These are phyloP conservation scores for Penicillium sp. DNA, from an alignment of 2,329 filamentous ascomycete genomes.

Conservation along the genomic window DNA sequence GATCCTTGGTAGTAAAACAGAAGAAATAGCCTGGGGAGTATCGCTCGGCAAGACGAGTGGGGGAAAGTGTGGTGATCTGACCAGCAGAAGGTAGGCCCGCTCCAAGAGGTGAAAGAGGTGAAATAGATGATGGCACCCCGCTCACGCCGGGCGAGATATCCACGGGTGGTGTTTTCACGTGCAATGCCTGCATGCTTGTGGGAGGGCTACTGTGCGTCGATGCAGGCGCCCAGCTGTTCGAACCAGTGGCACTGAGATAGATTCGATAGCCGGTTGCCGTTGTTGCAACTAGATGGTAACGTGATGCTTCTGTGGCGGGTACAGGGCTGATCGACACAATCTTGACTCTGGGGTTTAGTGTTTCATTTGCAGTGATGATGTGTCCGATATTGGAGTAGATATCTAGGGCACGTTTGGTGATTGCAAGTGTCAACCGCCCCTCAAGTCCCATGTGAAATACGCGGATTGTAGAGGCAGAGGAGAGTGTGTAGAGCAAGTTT, in stretches of 20 bases:
- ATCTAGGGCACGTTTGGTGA: constrained; percentile 54
- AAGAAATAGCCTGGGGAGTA: constrained; percentile 91
- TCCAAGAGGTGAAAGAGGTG: constrained; percentile 28
- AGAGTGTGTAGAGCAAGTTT: constrained; percentile 87
- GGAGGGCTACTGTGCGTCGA: constrained; percentile 66
- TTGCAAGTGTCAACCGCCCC: constrained; percentile 52
- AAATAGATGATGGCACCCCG: constrained; percentile 11
- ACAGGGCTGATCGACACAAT: constrained; percentile 88
- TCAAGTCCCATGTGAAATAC: constrained; percentile 80
- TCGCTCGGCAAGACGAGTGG: constrained; percentile 45
- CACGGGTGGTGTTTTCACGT: constrained; percentile 86
- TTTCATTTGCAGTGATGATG: constrained; percentile 70
- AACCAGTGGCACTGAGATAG: constrained; percentile 85
- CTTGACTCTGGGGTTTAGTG: constrained; percentile 66
- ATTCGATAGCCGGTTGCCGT: constrained; percentile 88
- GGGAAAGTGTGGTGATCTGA: constrained; percentile 47
- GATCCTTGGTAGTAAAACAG: constrained; percentile 70
- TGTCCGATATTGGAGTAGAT: constrained; percentile 75
- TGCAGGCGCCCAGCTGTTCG: constrained; percentile 55
- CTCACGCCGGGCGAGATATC: constrained; percentile 25
- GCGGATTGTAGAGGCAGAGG: constrained; percentile 80
- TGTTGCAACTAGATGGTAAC: constrained; percentile 84
- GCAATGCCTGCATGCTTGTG: constrained; percentile 96
- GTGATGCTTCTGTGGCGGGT: constrained; percentile 74
- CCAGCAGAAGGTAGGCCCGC: constrained; percentile 33